Base-by-base conservation (phyloP, 2,329 filamentous ascomycete species). In the Epichloe scottii region DNA sequence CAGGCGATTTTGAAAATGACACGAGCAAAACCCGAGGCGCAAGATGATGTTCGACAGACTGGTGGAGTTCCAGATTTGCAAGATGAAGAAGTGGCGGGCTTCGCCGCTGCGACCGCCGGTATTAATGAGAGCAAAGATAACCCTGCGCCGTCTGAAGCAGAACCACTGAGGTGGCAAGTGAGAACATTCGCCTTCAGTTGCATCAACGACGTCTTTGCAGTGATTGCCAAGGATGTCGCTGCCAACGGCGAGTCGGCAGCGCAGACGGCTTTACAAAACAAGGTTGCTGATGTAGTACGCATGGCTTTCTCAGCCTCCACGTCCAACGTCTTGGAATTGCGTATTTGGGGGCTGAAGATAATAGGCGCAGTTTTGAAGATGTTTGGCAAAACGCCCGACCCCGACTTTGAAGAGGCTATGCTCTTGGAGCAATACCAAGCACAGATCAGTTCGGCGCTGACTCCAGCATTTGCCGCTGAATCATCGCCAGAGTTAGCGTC, bases 231-330 rank as follows among this genome's bases (percentile, higher is more conserved):
- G 65, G 87, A 93, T 51, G 81, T 88, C 23, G 76, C 86, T 19
- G 80, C 84, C 33, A 85, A 89, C 54, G 86, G 87, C 35, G 85
- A 89, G 38, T 89, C 89, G 5, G 74, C 78, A 3, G 87, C 89
- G 4, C 86, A 94, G 62, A 68, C 78, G 44, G 87, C 85, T 4
- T 71, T 98, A 26, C 90, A 98, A 66, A 78, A 80, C 54, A 85
- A 82, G 61, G 81, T 98, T 51, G 90, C 88, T 3, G 93, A 98
- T 65, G 87, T 98, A 23, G 89, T 98, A 52, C 84, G 89, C 48
- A 95, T 97, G 77, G 91, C 93, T 0, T 98, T 98, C 67, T 96
- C 93, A 11, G 93, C 93, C 0, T 97, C 91, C 1, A 98, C 93
- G 0, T 91, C 91, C 2, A 88, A 87, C 57, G 90, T 98, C 0